Percentiles rank a stretch among this genome's conserved stretches.
phyloP scores from a whole-genome alignment of 2,329 filamentous ascomycete species.

The Diplodia seriata region DNA sequence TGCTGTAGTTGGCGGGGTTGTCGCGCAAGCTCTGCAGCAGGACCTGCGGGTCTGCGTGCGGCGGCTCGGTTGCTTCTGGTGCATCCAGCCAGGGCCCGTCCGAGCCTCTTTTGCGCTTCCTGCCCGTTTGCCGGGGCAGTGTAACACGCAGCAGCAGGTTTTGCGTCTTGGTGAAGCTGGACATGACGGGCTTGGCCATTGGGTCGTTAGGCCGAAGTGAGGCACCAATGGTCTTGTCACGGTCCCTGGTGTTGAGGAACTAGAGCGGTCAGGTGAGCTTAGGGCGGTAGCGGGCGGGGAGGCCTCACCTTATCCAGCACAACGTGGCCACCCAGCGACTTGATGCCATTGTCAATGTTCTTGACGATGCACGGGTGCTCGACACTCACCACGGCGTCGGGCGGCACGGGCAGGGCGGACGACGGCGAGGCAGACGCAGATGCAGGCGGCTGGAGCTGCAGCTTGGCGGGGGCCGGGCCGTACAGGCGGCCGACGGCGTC shows the following conservation, averaged over 20 bases:
- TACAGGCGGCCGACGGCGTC: constrained; percentile 22
- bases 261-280: constrained; percentile 8
- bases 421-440: constrained; percentile 28
- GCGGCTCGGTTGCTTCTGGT: constrained; percentile 19
- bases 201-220: constrained; percentile 81
- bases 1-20: constrained; percentile 69
- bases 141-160: constrained; percentile 88
- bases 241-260: constrained; percentile 32
- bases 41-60: constrained; percentile 39
- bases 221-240: constrained; percentile 64
- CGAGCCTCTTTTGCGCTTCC: constrained; percentile 83
- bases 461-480: constrained; percentile 11
- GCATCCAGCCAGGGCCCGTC: constrained; percentile 63
- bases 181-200: constrained; percentile 77
- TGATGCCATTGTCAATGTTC: constrained; percentile 68
- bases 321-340: constrained; percentile 65
- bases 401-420: constrained; percentile 60
- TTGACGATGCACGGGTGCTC: constrained; percentile 72
- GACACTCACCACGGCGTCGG: constrained; percentile 63
- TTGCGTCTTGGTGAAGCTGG: constrained; percentile 75
- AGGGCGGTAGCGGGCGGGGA: background rate
- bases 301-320: constrained; percentile 60
- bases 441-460: background rate
- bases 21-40: constrained; percentile 72
- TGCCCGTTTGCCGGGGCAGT: constrained; percentile 83